A percentile compares a stretch with the other conserved stretches of the same genome.
These are phyloP conservation scores for Alternaria dauci DNA, from an alignment of 2,329 filamentous ascomycete species.

Conservation along the genomic window DNA sequence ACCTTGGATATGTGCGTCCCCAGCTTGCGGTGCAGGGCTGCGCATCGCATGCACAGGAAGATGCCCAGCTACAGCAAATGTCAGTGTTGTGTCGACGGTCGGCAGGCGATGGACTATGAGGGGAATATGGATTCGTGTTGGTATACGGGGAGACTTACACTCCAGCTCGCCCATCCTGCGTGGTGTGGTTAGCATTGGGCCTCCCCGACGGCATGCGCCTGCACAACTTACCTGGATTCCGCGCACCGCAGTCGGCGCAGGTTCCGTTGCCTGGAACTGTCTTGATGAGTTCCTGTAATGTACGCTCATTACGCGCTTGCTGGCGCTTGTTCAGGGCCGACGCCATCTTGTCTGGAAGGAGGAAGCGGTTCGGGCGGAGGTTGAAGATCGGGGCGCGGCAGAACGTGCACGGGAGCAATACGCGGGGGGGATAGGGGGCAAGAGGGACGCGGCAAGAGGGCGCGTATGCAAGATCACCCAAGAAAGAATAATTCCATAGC, in stretches of 20 bases:
- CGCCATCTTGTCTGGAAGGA: slow-evolving; percentile 64
- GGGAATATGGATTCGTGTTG: neutral
- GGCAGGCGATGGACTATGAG: neutral
- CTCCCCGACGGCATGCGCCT: slow-evolving; percentile 12
- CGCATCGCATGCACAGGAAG: slow-evolving; percentile 98
- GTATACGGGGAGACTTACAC: slow-evolving; percentile 64
- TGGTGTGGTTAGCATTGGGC: slow-evolving; percentile 41
- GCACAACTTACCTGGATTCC: slow-evolving; percentile 80
- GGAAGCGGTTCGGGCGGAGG: slow-evolving; percentile 29
- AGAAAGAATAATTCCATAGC: slow-evolving; percentile 27
- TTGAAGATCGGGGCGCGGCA: slow-evolving; percentile 28
- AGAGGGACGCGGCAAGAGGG: slow-evolving; percentile 20
- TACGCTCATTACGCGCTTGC: slow-evolving; percentile 95
- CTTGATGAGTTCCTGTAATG: slow-evolving; percentile 87
- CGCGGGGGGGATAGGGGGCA: slow-evolving; percentile 22
- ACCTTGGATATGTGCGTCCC: slow-evolving; percentile 98
- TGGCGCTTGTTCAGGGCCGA: slow-evolving; percentile 89
- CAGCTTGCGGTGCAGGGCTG: slow-evolving; percentile 91
- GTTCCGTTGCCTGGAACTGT: slow-evolving; percentile 85
- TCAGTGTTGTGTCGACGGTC: slow-evolving; percentile 22
- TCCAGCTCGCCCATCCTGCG: slow-evolving; percentile 95
- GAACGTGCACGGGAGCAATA: slow-evolving; percentile 30
- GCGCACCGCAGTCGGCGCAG: slow-evolving; percentile 91
- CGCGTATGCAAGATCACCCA: slow-evolving; percentile 18
- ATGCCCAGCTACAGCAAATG: slow-evolving; percentile 74